phyloP scores from a whole-genome alignment of 208 protist genomes.

The Acanthamoeba culbertsoni region DNA sequence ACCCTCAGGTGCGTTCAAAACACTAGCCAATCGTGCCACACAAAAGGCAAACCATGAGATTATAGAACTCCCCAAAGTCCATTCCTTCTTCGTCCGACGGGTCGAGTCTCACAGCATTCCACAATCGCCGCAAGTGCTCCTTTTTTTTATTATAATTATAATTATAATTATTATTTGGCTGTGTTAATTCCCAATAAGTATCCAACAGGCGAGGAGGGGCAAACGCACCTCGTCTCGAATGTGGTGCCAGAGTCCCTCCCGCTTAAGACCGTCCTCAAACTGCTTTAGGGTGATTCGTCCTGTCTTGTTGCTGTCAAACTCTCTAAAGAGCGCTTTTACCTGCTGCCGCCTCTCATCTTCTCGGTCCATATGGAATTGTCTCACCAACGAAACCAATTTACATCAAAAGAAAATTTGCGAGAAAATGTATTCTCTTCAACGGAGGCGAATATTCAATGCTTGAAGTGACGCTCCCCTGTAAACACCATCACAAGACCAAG shows the following conservation, averaged over 20 bases:
- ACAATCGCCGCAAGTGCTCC: background rate
- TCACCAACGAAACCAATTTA: background rate
- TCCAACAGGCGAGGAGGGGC: background rate
- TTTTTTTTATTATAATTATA: background rate
- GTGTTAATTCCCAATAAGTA: background rate
- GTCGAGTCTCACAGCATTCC: background rate
- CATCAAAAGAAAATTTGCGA: background rate
- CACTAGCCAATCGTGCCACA: background rate
- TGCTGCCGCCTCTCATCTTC: background rate
- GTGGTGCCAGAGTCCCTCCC: constrained; percentile 10
- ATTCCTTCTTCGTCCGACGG: background rate
- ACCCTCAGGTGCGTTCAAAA: background rate
- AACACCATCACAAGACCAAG: constrained; percentile 77
- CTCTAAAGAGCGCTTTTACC: background rate
- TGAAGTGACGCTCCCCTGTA: constrained; percentile 80
- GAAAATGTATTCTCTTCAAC: background rate
- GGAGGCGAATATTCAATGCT: constrained; percentile 70
- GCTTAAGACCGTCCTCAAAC: constrained; percentile 18
- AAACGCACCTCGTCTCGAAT: background rate
- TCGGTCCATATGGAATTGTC: background rate
- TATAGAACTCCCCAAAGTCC: constrained; percentile 20
- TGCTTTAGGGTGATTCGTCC: background rate
- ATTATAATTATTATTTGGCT: background rate
- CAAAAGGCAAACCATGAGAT: background rate
- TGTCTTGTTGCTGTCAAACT: background rate